phyloP scores from a whole-genome alignment of 2,329 filamentous ascomycete species.

The Cylindrodendrum hubeiense region DNA sequence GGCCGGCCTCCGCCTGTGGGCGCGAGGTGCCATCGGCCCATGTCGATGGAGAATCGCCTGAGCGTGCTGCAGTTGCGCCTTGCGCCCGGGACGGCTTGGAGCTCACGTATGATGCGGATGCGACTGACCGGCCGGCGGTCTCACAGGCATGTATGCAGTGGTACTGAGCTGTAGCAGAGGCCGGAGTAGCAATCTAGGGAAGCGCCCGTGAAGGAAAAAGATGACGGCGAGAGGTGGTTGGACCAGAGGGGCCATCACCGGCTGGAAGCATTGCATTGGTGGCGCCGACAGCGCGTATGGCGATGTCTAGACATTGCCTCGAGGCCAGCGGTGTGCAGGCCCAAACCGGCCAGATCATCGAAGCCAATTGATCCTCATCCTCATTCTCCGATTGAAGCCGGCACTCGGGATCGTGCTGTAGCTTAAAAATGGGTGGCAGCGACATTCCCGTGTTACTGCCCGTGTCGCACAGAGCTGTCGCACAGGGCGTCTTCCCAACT shows the following conservation, averaged over 20 bases:
- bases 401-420: neutral
- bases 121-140: slow-evolving; percentile 1
- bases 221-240: neutral
- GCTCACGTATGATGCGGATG: slow-evolving; percentile 22
- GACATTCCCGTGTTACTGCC: slow-evolving; percentile 26
- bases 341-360: neutral
- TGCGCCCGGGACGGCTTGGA: slow-evolving; percentile 3
- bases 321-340: slow-evolving; percentile 1
- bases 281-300: neutral
- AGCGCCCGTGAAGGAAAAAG: neutral
- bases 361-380: slow-evolving; percentile 10
- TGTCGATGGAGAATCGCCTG: slow-evolving; percentile 43
- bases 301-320: neutral
- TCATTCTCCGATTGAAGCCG: neutral
- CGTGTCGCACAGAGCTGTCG: neutral
- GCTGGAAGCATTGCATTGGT: slow-evolving; percentile 3
- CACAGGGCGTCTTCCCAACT: slow-evolving; percentile 1
- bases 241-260: neutral
- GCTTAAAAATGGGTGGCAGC: slow-evolving; percentile 1
- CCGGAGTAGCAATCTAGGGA: neutral
- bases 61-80: slow-evolving; percentile 37
- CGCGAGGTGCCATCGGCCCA: slow-evolving; percentile 37
- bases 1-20: slow-evolving; percentile 28
- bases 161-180: neutral
- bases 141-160: neutral